Evolutionary conservation across 2,329 filamentous ascomycete genomes (phyloP).

Genomic region (Juglanconis juglandina): DNA sequence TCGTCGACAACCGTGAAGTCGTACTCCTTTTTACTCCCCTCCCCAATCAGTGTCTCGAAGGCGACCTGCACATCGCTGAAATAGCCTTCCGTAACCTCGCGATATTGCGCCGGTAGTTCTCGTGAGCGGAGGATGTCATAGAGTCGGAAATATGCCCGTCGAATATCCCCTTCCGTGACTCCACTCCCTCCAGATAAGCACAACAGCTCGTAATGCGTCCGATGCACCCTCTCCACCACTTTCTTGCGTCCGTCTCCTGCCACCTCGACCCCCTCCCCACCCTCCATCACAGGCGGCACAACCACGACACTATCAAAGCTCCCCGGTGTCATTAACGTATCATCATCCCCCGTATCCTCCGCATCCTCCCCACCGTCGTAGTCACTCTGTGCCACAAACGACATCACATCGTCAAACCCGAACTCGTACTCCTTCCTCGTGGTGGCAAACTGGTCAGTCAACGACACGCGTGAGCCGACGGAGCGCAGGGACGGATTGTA

Average conservation of each 20-base stretch:
- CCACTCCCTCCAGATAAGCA: constrained; percentile 37
- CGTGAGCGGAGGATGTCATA: constrained; percentile 43
- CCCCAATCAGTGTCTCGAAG: constrained; percentile 47
- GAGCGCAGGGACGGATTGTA: constrained; percentile 27
- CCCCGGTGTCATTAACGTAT: constrained; percentile 22
- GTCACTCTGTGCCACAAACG: constrained; percentile 34
- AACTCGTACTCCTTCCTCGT: constrained; percentile 46
- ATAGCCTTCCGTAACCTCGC: constrained; percentile 37
- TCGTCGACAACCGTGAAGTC: constrained; percentile 36
- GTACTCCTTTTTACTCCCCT: constrained; percentile 38
- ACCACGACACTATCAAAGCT: constrained; percentile 15
- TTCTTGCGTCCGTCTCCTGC: not conserved
- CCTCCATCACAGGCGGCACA: not conserved
- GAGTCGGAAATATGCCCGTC: constrained; percentile 42
- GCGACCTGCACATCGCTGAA: constrained; percentile 40
- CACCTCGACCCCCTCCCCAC: not conserved
- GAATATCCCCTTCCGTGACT: constrained; percentile 26
- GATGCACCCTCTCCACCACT: not conserved
- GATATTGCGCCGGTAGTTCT: constrained; percentile 36
- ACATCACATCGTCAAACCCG: constrained; percentile 45
- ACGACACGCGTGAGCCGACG: constrained; percentile 42
- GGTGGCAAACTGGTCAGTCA: constrained; percentile 46
- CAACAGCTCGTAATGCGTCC: constrained; percentile 38
- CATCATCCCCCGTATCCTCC: constrained; percentile 1
- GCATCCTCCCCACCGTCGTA: not conserved